These are phyloP conservation scores for Boletellus ananiceps DNA, from an alignment of 768 basidiomycete genomes.

Conservation along the genomic window DNA sequence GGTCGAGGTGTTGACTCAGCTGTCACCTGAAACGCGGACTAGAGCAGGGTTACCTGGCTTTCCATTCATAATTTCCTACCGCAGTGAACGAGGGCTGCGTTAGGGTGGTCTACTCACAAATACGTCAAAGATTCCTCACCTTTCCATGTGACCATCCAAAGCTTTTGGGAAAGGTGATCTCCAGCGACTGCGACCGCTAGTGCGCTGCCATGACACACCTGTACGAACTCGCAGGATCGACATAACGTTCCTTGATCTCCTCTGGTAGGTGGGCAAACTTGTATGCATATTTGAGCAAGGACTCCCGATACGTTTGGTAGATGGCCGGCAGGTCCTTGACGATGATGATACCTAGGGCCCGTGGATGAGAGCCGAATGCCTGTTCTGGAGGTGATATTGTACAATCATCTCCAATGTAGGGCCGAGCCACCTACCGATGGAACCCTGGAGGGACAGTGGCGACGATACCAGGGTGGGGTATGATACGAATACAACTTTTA, in stretches of 20 bases:
- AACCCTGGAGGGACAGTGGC: slow-evolving; percentile 47
- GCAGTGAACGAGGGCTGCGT: background rate
- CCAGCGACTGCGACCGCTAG: background rate
- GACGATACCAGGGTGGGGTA: slow-evolving; percentile 53
- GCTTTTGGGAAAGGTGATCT: slow-evolving; percentile 33
- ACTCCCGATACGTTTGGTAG: slow-evolving; percentile 61
- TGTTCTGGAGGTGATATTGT: slow-evolving; percentile 42
- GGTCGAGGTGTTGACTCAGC: slow-evolving; percentile 3
- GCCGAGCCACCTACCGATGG: slow-evolving; percentile 50
- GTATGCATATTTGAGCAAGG: slow-evolving; percentile 70
- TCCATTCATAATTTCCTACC: slow-evolving; percentile 93
- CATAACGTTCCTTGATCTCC: slow-evolving; percentile 62
- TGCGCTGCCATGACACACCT: slow-evolving; percentile 45
- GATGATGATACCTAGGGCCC: slow-evolving; percentile 76
- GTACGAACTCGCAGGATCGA: slow-evolving; percentile 67
- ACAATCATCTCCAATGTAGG: background rate
- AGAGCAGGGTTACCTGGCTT: slow-evolving; percentile 53
- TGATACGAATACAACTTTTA: slow-evolving; percentile 48
- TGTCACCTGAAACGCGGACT: background rate
- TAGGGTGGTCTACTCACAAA: background rate
- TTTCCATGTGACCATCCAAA: slow-evolving; percentile 99
- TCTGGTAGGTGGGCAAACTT: slow-evolving; percentile 72
- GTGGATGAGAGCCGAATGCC: slow-evolving; percentile 78
- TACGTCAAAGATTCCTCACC: slow-evolving; percentile 35
- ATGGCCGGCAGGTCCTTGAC: slow-evolving; percentile 72